phyloP scores from a whole-genome alignment of 1,284 basidiomycete species.

The Blastosporella zonata region DNA sequence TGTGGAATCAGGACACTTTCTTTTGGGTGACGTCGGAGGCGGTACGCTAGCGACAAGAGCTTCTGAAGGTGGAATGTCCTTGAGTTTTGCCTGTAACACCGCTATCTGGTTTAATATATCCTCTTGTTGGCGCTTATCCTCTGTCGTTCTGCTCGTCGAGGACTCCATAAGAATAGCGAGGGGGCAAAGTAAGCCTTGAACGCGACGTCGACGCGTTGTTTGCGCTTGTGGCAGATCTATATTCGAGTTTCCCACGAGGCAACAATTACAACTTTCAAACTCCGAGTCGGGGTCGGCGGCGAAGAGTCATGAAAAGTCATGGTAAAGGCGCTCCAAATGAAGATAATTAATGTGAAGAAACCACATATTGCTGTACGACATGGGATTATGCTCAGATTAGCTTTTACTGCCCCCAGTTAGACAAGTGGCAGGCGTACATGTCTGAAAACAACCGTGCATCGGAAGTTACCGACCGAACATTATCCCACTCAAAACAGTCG shows the following conservation, averaged over 20 bases:
- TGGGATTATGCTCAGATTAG: conserved; percentile 1
- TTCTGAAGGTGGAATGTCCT: conserved; percentile 21
- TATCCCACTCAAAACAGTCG: conserved; percentile 15
- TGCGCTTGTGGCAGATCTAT: conserved; percentile 17
- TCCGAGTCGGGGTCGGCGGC: conserved; percentile 22
- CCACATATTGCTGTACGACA: background rate
- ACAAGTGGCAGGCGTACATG: conserved; percentile 10
- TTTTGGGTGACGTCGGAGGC: conserved; percentile 43
- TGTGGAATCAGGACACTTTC: conserved; percentile 40
- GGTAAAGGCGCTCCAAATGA: conserved; percentile 10
- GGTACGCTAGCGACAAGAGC: conserved; percentile 7
- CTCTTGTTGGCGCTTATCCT: conserved; percentile 26
- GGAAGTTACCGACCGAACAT: conserved; percentile 20
- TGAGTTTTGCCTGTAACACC: conserved; percentile 29
- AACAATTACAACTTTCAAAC: conserved; percentile 28
- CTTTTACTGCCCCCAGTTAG: conserved; percentile 1
- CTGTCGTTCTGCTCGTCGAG: conserved; percentile 27
- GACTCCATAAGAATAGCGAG: conserved; percentile 30
- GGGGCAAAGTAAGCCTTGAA: background rate
- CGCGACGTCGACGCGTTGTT: conserved; percentile 24
- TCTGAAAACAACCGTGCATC: conserved; percentile 19
- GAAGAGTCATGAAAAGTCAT: conserved; percentile 20
- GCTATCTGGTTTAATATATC: conserved; percentile 33
- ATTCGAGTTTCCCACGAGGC: conserved; percentile 18
- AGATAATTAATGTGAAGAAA: conserved; percentile 3